Conservation (phyloP, 176 grass and related monocot species). For the Ananas comosus region DNA sequence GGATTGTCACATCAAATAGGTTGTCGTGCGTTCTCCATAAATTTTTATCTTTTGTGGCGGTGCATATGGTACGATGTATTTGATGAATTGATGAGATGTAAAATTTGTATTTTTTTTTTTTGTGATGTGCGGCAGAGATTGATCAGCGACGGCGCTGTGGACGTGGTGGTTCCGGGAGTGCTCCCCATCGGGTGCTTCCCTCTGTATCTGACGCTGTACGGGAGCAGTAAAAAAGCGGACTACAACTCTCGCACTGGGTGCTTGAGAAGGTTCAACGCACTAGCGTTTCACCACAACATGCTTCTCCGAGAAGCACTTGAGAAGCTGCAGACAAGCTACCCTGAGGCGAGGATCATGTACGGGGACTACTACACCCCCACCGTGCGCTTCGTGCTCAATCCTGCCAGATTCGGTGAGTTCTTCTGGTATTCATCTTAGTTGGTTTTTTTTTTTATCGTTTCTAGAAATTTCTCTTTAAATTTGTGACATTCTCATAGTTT, state of each 20-base stretch:
- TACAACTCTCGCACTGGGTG: conserved; percentile 68
- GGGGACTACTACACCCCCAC: conserved; percentile 69
- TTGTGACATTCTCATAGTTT: too few species aligned
- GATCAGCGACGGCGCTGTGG: conserved; percentile 60
- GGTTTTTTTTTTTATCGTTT: too few species aligned
- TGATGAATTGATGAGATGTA: not conserved
- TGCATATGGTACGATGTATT: not conserved
- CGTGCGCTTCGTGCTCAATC: conserved; percentile 55
- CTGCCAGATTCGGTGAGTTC: conserved; percentile 60
- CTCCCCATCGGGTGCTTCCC: conserved; percentile 87
- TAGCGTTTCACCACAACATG: conserved; percentile 73
- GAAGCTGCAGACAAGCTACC: conserved; percentile 58
- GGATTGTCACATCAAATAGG: not conserved
- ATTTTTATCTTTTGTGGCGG: too few species aligned
- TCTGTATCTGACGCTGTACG: conserved; percentile 73
- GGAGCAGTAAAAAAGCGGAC: conserved; percentile 42
- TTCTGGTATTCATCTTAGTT: not conserved
- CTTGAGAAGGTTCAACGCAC: conserved; percentile 69
- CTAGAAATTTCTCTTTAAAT: too few species aligned
- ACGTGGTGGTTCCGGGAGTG: conserved; percentile 70
- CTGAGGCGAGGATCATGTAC: conserved; percentile 69
- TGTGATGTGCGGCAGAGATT: conserved; percentile 36
- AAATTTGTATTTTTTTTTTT: not conserved
- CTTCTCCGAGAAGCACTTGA: conserved; percentile 53
- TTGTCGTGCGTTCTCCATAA: too few species aligned